Base-by-base conservation (phyloP, 2,329 filamentous ascomycete species). In the Mollisiaceae sp. region DNA sequence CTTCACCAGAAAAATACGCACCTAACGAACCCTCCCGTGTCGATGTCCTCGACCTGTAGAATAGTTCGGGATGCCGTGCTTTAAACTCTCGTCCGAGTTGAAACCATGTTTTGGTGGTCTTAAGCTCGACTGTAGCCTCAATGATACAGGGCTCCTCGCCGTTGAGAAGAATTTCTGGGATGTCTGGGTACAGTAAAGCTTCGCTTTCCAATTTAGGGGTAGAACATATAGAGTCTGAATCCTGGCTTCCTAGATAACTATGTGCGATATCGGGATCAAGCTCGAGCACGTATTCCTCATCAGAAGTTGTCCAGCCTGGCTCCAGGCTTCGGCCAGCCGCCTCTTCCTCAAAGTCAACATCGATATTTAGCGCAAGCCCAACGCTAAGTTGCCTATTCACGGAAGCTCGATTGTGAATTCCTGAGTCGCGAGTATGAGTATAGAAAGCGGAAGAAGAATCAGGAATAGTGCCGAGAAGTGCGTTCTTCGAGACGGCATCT, bases 1-100 rank as follows among this genome's bases (percentile, higher is more conserved):
- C 50, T 35, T 8, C 24, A 18, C 32, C 50, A 32, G 24, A 54
- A 1, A 3, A 3, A 35, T 14, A 54, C 8, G 6, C 8, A 11
- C 14, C 22, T 32, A n/a, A 18, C 9, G 18, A 4, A 32, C 15
- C 27, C 14, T 35, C 14, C 15, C 32, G n/a, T 18, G 14, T 2
- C 6, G 50, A 35, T 18, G 8, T 5, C 32, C n/a, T 15, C 24
- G 50, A 32, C 32, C 12, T 1, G 15, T 14, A 18, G 24, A 54
- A 35, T 15, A 54, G 14, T 18, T 35, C 15, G 18, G 50, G 50
- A 54, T 54, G 50, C 12, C 9, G 32, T 32, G 22, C 50, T n/a
- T 32, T 54, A 18, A 54, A 54, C 22, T 54, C 50, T 54, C 50
- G 50, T 54, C 24, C 50, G 18, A 57, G 55, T 18, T 57, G 55